A percentile compares a stretch with the other conserved stretches of the same genome.
Evolutionary conservation across 1,284 basidiomycete species (phyloP).

Genomic region (Tetrapyrgos nigripes): DNA sequence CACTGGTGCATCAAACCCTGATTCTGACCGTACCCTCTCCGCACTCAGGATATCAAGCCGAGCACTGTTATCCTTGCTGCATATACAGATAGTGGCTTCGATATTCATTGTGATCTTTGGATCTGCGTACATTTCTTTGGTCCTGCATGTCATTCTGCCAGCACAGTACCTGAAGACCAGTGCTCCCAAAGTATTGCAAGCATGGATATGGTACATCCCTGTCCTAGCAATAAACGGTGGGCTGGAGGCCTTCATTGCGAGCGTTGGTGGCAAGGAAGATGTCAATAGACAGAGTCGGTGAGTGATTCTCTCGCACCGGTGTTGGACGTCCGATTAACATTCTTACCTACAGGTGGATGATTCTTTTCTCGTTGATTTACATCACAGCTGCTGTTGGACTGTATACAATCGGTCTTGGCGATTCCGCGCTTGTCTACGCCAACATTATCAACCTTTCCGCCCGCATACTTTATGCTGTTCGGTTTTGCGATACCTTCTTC

Average conservation of each 20-base stretch:
- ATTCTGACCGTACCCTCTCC: constrained; percentile 13
- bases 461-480: constrained; percentile 59
- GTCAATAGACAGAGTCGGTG: constrained; percentile 69
- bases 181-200: constrained; percentile 73
- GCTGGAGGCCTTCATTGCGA: constrained; percentile 88
- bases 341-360: constrained; percentile 62
- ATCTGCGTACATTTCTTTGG: constrained; percentile 73
- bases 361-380: constrained; percentile 68
- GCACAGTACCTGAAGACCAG: constrained; percentile 74
- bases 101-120: constrained; percentile 79
- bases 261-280: constrained; percentile 71
- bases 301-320: constrained; percentile 25
- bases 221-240: constrained; percentile 88
- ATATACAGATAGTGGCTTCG: constrained; percentile 72
- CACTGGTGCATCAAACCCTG: background rate
- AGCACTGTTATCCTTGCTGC: constrained; percentile 62
- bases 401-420: constrained; percentile 60
- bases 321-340: background rate
- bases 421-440: constrained; percentile 77
- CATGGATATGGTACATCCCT: constrained; percentile 89
- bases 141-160: constrained; percentile 77
- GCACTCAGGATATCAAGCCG: constrained; percentile 44
- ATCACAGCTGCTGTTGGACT: constrained; percentile 58
- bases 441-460: constrained; percentile 71
- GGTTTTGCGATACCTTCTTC: constrained; percentile 46